Conservation (phyloP, 768 basidiomycete genomes). For the Collybia sp. region DNA sequence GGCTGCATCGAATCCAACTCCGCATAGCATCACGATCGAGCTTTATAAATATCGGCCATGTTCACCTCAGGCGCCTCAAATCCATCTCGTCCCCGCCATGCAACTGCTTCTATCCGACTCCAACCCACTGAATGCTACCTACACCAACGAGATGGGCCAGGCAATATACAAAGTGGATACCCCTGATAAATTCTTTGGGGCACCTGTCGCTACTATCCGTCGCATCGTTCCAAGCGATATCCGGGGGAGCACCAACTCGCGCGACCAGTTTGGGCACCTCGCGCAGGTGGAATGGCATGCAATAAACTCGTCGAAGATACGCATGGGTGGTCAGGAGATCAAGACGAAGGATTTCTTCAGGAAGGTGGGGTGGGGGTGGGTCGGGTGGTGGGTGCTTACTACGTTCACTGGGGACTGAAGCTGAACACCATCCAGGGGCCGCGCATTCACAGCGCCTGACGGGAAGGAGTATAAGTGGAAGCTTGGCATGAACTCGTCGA, state of each 20-base stretch:
- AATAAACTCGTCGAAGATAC: background rate
- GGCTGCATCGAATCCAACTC: too few species aligned
- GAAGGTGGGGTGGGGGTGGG: slow-evolving; percentile 10
- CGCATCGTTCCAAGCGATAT: too few species aligned
- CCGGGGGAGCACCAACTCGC: background rate
- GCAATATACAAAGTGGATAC: slow-evolving; percentile 13
- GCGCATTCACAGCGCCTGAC: slow-evolving; percentile 13
- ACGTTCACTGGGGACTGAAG: background rate
- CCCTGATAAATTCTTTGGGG: too few species aligned
- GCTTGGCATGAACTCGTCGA: slow-evolving; percentile 7
- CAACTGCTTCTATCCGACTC: slow-evolving; percentile 15
- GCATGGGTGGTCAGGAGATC: background rate
- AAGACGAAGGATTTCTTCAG: background rate
- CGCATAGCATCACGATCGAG: too few species aligned
- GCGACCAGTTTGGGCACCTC: background rate
- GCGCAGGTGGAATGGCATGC: background rate
- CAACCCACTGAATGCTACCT: slow-evolving; percentile 16
- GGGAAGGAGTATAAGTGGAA: slow-evolving; percentile 16
- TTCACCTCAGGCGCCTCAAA: background rate
- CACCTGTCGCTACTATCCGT: too few species aligned
- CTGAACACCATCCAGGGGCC: slow-evolving; percentile 8
- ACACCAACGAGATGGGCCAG: slow-evolving; percentile 14
- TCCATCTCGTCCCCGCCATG: slow-evolving; percentile 3
- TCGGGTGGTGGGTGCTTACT: slow-evolving; percentile 7
- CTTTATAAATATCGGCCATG: too few species aligned